A percentile compares a stretch with the other conserved stretches of the same genome.
These are phyloP conservation scores for Fusarium sp. DNA, from an alignment of 2,329 filamentous ascomycete genomes.

Conservation along the genomic window DNA sequence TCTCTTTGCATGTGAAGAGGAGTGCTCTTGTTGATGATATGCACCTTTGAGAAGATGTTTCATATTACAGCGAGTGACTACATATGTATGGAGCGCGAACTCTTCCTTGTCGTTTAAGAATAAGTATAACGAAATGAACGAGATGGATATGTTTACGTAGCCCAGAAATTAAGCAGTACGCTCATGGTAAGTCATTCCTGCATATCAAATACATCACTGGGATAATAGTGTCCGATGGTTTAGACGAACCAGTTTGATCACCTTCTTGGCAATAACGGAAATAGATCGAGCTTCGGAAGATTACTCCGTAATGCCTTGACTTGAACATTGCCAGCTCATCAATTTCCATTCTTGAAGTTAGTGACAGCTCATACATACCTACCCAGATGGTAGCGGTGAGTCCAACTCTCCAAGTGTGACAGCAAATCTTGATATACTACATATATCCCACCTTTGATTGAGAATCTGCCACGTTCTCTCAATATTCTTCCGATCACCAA, in stretches of 20 bases:
- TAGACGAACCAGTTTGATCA: background rate
- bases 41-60: background rate
- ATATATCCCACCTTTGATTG: background rate
- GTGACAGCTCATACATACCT: constrained; percentile 23
- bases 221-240: background rate
- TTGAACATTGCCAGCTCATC: constrained; percentile 27
- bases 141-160: background rate
- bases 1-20: constrained; percentile 16
- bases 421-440: background rate
- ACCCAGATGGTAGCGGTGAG: constrained; percentile 20
- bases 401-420: background rate
- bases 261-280: background rate
- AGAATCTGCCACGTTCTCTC: background rate
- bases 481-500: background rate
- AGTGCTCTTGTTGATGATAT: background rate
- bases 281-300: background rate
- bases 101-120: background rate
- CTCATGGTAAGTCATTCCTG: background rate
- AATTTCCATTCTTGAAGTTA: background rate
- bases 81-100: background rate
- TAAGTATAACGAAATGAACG: background rate
- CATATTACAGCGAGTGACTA: background rate
- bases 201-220: background rate
- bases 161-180: no score
- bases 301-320: background rate